Percentiles rank a stretch among this genome's conserved stretches.
phyloP scores from a whole-genome alignment of 257 asterid species.

The Solanum arcanum region DNA sequence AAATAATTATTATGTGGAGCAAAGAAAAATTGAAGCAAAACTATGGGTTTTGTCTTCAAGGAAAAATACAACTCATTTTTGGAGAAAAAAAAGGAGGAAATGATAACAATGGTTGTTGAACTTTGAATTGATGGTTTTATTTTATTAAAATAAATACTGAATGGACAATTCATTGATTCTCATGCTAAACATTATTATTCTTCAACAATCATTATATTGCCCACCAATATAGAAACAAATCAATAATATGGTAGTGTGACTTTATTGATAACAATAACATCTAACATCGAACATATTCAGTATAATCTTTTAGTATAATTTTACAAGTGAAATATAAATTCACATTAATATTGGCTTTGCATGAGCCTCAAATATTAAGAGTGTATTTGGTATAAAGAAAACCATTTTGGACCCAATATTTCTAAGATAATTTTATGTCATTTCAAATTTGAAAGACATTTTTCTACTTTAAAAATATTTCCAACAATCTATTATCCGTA shows the following conservation, averaged over 20 bases:
- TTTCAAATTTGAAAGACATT: too few species aligned
- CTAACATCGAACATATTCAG: not conserved
- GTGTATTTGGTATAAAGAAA: not conserved
- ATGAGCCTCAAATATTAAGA: not conserved
- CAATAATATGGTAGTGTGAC: not conserved
- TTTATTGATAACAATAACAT: not conserved
- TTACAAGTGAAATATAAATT: rapidly evolving
- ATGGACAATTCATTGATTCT: not conserved
- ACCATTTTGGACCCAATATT: not conserved
- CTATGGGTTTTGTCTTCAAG: not conserved
- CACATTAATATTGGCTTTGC: not conserved
- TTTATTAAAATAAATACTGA: not conserved
- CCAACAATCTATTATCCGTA: not conserved
- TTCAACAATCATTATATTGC: not conserved
- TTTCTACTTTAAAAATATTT: not conserved
- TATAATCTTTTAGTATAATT: not conserved
- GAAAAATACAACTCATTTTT: not conserved
- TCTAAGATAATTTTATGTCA: too few species aligned
- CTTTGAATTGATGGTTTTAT: not conserved
- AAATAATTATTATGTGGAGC: not conserved
- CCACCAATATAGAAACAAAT: not conserved
- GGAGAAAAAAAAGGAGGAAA: not conserved
- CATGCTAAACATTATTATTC: not conserved
- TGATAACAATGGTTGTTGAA: not conserved
- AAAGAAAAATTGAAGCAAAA: not conserved